phyloP scores from a whole-genome alignment of 73 alveolate species.

The Stentor roeselii region DNA sequence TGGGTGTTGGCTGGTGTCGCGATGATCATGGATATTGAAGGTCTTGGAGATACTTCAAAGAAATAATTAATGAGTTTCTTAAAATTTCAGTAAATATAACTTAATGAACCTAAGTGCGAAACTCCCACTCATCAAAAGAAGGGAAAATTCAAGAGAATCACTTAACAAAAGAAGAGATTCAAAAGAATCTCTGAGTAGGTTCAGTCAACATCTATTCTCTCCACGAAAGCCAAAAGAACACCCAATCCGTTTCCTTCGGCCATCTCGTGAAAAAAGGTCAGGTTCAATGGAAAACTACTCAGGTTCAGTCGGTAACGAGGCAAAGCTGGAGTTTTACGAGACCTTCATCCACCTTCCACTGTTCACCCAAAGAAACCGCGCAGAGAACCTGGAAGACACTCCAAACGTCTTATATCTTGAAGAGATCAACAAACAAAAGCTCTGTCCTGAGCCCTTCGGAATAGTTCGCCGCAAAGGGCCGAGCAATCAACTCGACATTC shows the following conservation, averaged over 20 bases:
- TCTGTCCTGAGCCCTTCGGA: constrained; percentile 32
- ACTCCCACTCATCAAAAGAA: neutral
- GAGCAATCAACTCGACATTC: constrained; percentile 1
- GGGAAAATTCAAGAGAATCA: neutral
- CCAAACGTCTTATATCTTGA: constrained; percentile 7
- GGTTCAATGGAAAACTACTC: neutral
- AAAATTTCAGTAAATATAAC: neutral
- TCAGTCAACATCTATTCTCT: neutral
- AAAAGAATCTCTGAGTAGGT: neutral
- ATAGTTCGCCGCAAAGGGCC: constrained; percentile 21
- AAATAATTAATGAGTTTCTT: constrained; percentile 39
- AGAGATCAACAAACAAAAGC: neutral
- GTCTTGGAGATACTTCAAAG: constrained; percentile 76
- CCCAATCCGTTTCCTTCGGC: neutral
- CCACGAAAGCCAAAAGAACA: neutral
- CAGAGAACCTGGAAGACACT: constrained; percentile 12
- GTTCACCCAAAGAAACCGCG: neutral
- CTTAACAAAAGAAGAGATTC: too few species aligned
- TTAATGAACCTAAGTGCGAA: neutral
- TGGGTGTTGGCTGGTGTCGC: constrained; percentile 99
- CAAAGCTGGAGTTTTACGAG: neutral
- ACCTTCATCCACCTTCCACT: neutral
- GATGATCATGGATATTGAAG: constrained; percentile 95
- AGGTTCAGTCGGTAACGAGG: constrained; percentile 10
- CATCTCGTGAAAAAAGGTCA: neutral